Evolutionary conservation across 148 eudicot genomes (phyloP).

Genomic region (Salicornia ramosissima): DNA sequence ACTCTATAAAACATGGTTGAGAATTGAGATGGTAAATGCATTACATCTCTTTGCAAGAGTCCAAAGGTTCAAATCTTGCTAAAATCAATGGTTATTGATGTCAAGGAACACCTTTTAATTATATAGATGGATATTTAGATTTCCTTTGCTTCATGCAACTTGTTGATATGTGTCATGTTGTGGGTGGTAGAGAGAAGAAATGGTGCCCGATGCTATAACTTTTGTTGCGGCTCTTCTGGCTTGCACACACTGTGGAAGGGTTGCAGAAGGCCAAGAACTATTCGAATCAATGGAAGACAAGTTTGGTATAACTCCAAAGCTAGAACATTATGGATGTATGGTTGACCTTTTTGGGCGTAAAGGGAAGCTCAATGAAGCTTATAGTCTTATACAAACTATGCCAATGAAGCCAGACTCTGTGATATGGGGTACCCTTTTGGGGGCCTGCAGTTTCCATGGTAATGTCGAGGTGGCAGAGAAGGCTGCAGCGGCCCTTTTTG

Average conservation of each 20-base stretch:
- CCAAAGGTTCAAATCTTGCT: no score
- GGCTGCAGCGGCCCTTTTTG: slow-evolving; percentile 41
- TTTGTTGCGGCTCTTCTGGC: slow-evolving; percentile 51
- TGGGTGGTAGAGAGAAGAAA: slow-evolving; percentile 34
- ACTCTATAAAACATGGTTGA: no score
- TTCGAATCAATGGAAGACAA: slow-evolving; percentile 40
- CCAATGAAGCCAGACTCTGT: slow-evolving; percentile 50
- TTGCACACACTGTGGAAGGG: slow-evolving; percentile 58
- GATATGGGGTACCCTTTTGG: slow-evolving; percentile 57
- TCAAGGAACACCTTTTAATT: no score
- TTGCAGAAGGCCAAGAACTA: slow-evolving; percentile 36
- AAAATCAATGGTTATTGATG: no score
- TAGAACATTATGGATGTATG: slow-evolving; percentile 72
- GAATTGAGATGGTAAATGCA: no score
- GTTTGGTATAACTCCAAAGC: slow-evolving; percentile 36
- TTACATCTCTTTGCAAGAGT: no score
- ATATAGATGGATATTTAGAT: no score
- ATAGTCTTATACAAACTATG: slow-evolving; percentile 38
- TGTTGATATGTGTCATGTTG: neutral
- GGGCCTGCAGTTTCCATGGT: slow-evolving; percentile 51
- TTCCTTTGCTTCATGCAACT: no score
- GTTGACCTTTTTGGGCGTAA: slow-evolving; percentile 68
- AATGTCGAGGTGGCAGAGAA: slow-evolving; percentile 57
- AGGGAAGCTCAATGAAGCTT: slow-evolving; percentile 46
- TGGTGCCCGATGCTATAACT: slow-evolving; percentile 49